Base-by-base conservation (phyloP, 768 basidiomycete genomes). In the Cystobasidium onofrii region DNA sequence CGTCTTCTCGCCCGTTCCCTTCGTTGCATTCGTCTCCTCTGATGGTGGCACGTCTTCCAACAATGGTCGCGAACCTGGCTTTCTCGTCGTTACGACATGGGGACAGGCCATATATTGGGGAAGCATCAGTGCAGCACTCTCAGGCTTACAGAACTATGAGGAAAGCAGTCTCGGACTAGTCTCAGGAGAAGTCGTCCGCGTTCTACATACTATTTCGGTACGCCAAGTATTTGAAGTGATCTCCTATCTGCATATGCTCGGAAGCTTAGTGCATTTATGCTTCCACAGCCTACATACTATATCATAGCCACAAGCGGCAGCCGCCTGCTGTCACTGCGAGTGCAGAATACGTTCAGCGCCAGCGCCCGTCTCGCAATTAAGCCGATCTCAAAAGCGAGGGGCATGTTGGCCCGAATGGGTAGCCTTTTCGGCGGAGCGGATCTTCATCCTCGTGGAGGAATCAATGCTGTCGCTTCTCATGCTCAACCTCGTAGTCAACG, bases 1-100 rank as follows among this genome's bases (percentile, higher is more conserved):
- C 2, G 54, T 71, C 25, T 71, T 71, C 33, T 71, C 69, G 4
- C 69, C 69, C 9, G 69, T 71, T 10, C 69, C 69, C 7, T 71
- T 71, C 29, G 31, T 34, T 20, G 23, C 50, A 12, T 41, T 71
- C 15, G 55, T 71, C 13, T 60, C 50, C 29, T 29, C 15, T 33
- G 52, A 34, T 10, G 39, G 29, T 60, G 25, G 52, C 69, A 25
- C 54, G 13, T 67, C 65, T 20, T 23, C 65, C 7, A 52, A 10
- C 23, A 34, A 27, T 27, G 20, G 27, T 9, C 55, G 69, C 23
- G 69, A 71, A 60, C 69, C 69, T 31, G 69, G 69, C 36, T 60
- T 71, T 55, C 69, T 71, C 1, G 27, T 71, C 9, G 55, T 71
- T 10, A 31, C 36, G 7, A 60, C 52, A 31, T 25, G 50, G 20